Base-by-base conservation (phyloP, 306 rosid species). In the Lupinus albus region DNA sequence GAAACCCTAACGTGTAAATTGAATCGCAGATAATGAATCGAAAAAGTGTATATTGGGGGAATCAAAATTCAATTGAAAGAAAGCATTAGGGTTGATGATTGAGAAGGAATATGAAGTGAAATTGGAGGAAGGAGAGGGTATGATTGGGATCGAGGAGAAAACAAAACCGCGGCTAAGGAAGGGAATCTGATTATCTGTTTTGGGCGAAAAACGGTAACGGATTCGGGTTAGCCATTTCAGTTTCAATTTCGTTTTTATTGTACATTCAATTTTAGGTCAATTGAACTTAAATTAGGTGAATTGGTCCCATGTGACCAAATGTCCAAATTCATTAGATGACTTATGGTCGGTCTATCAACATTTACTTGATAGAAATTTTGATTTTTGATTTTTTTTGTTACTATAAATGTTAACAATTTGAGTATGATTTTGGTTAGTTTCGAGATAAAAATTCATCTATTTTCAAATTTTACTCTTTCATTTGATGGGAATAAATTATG, bases 1-100 rank as follows among this genome's bases (percentile, higher is more conserved):
- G 49, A 72, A 72, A 76, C 55, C 76, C 78, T 68, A 61, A 67
- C 3, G 38, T 5, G 28, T 20, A 4, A 66, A 54, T 20, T 39
- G 53, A 25, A 38, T 38, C 1, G 45, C 21, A 17, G 47, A 28
- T 35, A 50, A 11, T 11, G 33, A 73, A 46, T 55, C 17, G 42
- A 47, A 4, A 73, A 74, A 57, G 25, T 51, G 68, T 48, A 36
- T 6, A 46, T 36, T 41, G 28, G 30, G 54, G 16, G 46, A 28
- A 73, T 11, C 28, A 10, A 52, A 39, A 51, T 20, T 41, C 2
- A 21, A 35, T 60, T 28, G 32, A 55, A 1, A 3, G 2, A 18
- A 39, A 14, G 4, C 2, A 12, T 1, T 9, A 8, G 48, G 8
- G 6, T n/a, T 13, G 45, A 14, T 6, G 63, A 57, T 57, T 11